Evolutionary conservation across 345 rosid genomes (phyloP).

Genomic region (Eucalyptus sp.): DNA sequence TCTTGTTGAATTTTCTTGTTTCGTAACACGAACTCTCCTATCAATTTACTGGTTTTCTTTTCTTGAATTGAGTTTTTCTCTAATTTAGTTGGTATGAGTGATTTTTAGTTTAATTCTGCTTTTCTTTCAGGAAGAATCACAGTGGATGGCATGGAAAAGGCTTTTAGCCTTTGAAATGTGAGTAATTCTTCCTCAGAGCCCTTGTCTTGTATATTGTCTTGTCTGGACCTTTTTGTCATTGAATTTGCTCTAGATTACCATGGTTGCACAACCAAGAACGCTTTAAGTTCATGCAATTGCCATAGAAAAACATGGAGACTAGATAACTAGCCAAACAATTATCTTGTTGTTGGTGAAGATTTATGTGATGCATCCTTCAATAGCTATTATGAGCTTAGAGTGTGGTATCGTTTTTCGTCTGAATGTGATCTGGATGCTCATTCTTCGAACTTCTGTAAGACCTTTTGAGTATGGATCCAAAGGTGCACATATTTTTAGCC

Average conservation of each 20-base stretch:
- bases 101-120: neutral
- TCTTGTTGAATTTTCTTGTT: neutral
- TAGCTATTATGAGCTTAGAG: neutral
- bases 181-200: neutral
- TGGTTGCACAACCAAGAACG: neutral
- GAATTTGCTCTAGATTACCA: neutral
- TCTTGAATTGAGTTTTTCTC: neutral
- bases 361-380: neutral
- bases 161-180: slow-evolving; percentile 84
- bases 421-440: neutral
- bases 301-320: neutral
- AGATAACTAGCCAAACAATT: neutral
- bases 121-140: slow-evolving; percentile 65
- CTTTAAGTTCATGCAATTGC: neutral
- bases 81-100: neutral
- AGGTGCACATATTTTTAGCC: neutral
- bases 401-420: neutral
- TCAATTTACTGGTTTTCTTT: neutral
- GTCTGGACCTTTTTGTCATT: neutral
- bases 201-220: neutral
- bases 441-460: neutral
- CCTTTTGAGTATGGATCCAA: neutral
- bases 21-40: neutral
- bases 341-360: neutral
- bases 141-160: slow-evolving; percentile 95